Base-by-base conservation (phyloP, 2,329 filamentous ascomycete genomes). In the Esteya vermicola region DNA sequence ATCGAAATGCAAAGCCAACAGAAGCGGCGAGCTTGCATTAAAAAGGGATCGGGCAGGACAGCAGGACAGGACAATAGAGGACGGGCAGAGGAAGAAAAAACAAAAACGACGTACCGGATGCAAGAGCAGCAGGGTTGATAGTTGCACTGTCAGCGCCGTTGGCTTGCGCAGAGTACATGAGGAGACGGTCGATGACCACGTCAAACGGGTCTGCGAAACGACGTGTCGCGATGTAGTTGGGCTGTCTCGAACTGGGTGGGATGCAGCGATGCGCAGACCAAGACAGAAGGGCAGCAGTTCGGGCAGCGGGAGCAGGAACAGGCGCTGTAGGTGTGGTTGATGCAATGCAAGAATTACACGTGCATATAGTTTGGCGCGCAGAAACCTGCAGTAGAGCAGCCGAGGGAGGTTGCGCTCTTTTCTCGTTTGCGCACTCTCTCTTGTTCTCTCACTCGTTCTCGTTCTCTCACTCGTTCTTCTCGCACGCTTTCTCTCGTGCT, bases 111-210 rank as follows among this genome's bases (percentile, higher is more conserved):
- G 61, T 78, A 89, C 82, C 76, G 58, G 78, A 79, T 65, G 81
- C 85, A 66, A 93, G 72, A 48, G 81, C 83, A 55, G 84, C 84
- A 59, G 85, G 85, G 70, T 93, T 85, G 70, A 93, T 91, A 57
- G 85, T 93, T 58, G 81, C 83, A 68, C 81, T 81, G 59, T 84
- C 81, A 72, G 82, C 81, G 63, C 76, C 75, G 68, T 79, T 80
- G 61, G 78, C 71, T 61, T 74, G 69, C 60, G 70, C 66, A 58
- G 72, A 68, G 67, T 71, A 72, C 67, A 71, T 68, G 59, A 60
- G 61, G 54, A 54, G 60, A 60, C 55, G 58, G 60, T 57, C 57
- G 57, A 57, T 14, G 58, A 62, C 51, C 54, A 54, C 54, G 57
- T 57, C 59, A 57, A 46, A 56, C 54, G 54, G 60, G 58, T 61